Evolutionary conservation across 176 grass and related monocot genomes (phyloP).

Genomic region (Carex cristatella): DNA sequence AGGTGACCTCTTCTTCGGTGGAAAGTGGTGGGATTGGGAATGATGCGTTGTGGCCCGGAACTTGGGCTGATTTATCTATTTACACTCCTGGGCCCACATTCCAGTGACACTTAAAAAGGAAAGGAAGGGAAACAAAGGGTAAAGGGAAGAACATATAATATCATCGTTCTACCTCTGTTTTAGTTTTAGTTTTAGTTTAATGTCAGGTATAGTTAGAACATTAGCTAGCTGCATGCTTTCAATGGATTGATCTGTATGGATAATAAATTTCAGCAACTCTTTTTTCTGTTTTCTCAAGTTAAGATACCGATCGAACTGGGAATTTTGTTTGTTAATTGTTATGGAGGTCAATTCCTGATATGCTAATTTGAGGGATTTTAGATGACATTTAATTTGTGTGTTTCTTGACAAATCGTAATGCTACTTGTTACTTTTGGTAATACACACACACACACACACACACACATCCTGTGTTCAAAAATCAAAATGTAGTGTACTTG

Average conservation of each 20-base stretch:
- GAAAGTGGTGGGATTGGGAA: slow-evolving; percentile 3
- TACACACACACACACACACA: too few species aligned
- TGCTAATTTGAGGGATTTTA: not conserved
- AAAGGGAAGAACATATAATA: not conserved
- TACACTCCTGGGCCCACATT: slow-evolving; percentile 17
- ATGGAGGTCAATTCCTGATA: not conserved
- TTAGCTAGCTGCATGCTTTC: not conserved
- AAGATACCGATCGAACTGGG: not conserved
- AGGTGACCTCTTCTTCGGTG: not conserved
- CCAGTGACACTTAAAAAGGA: not conserved
- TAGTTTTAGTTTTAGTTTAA: not conserved
- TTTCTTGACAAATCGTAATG: slow-evolving; percentile 4
- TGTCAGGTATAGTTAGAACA: slow-evolving; percentile 13
- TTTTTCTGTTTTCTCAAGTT: slow-evolving; percentile 11
- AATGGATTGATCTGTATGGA: not conserved
- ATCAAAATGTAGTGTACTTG: not conserved
- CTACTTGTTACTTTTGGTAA: not conserved
- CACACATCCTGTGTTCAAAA: not conserved
- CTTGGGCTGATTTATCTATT: slow-evolving; percentile 22
- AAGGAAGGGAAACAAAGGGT: not conserved
- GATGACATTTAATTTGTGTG: not conserved
- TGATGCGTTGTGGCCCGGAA: slow-evolving; percentile 6
- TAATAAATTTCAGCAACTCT: slow-evolving; percentile 10
- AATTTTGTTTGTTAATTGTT: not conserved
- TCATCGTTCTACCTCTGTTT: not conserved